Base-by-base conservation (phyloP, 2,329 filamentous ascomycete species). In the Diaporthe caulivora region DNA sequence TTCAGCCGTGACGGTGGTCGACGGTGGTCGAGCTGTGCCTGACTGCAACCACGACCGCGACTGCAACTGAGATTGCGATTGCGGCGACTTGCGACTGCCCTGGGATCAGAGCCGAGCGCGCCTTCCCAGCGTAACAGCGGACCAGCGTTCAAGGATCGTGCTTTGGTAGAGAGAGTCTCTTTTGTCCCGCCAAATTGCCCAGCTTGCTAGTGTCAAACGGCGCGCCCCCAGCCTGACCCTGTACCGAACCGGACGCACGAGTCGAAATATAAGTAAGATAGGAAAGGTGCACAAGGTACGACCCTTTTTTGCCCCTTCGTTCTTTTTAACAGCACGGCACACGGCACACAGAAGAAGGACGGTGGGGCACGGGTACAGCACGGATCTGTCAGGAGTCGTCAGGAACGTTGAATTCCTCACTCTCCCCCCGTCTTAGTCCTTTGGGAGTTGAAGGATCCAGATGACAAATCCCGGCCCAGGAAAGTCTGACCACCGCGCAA, bases 201-300 rank as follows among this genome's bases (percentile, higher is more conserved):
- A 67, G 62, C 62, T 65, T 67, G 62, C 62, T 67, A 67, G 62
- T 67, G 62, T 53, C 62, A 67, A 67, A 67, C 62, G 62, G 62
- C 62, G 62, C 62, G 31, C 44, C 17, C 31, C 44, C 44, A 24
- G 62, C 62, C n/a, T 40, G 62, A 67, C 47, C 62, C 62, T 67
- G 62, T 37, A 4, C 37, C 37, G 47, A 67, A 13, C 37, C 37
- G 47, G 53, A 13, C 29, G 17, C 47, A 44, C 40, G 13, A 40
- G 31, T 53, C 15, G 47, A 40, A 40, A 53, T 53, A 53, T 53
- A 26, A 44, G 62, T 53, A 67, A 21, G 62, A 67, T 40, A 40
- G 11, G 37, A 40, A 10, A 13, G 47, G 62, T 47, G 29, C 26
- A 40, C 47, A n/a, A 40, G 47, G 47, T 15, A 29, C 47, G n/a